Evolutionary conservation across 306 rosid species (phyloP).

Genomic region (Vigna unguiculata): DNA sequence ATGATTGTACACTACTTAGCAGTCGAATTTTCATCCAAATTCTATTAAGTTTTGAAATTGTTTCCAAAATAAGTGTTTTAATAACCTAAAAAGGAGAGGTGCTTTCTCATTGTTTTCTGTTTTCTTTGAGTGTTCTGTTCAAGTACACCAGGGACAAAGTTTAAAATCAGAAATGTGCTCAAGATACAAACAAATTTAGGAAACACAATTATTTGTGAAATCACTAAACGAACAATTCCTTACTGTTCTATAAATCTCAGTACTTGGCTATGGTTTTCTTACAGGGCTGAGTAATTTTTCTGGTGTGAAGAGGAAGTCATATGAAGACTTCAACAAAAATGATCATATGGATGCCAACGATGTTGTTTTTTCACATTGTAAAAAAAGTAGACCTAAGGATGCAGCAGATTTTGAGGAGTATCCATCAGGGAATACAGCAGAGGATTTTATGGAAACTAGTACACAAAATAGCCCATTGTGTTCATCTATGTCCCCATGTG

Average conservation of each 20-base stretch:
- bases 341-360: constrained; percentile 61
- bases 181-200: background rate
- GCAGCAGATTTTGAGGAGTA: constrained; percentile 48
- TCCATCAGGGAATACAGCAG: constrained; percentile 48
- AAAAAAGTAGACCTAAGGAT: constrained; percentile 59
- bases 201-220: background rate
- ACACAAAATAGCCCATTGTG: constrained; percentile 62
- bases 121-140: background rate
- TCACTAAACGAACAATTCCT: background rate
- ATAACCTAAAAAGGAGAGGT: background rate
- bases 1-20: background rate
- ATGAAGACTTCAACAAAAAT: constrained; percentile 52
- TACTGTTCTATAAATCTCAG: background rate
- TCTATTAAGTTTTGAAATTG: background rate
- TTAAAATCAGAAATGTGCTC: background rate
- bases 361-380: constrained; percentile 47
- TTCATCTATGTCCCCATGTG: constrained; percentile 78
- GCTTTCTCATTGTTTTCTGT: background rate
- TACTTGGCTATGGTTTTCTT: constrained; percentile 40
- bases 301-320: constrained; percentile 78
- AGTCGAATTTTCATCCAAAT: background rate
- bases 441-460: constrained; percentile 57
- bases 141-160: background rate
- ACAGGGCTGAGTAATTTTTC: constrained; percentile 68
- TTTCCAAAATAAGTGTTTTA: background rate